phyloP scores from a whole-genome alignment of 345 rosid genomes.

The Noccaea bulbosa region DNA sequence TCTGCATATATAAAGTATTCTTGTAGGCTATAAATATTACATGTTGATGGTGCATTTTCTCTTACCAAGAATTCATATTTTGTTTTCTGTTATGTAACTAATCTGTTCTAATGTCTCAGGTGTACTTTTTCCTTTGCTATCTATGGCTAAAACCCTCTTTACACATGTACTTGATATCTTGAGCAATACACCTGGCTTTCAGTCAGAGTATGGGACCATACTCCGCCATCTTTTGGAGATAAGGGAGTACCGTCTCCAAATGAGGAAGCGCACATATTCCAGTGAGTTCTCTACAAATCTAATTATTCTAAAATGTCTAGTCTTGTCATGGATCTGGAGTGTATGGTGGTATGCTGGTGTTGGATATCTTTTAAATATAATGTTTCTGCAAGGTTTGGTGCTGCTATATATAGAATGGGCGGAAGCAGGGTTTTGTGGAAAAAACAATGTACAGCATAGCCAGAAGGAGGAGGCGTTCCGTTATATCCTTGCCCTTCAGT shows the following conservation, averaged over 20 bases:
- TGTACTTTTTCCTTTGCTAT: conserved; percentile 58
- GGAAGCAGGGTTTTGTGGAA: conserved; percentile 54
- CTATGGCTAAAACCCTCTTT: conserved; percentile 69
- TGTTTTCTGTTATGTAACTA: conserved; percentile 10
- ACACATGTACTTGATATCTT: conserved; percentile 71
- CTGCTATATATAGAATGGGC: conserved; percentile 76
- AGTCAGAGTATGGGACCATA: conserved; percentile 79
- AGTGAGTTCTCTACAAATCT: conserved; percentile 54
- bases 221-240: conserved; percentile 72
- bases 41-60: conserved; percentile 21
- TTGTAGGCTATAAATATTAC: background rate
- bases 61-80: conserved; percentile 22
- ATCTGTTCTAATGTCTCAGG: conserved; percentile 52
- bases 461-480: conserved; percentile 83
- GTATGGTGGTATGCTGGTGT: conserved; percentile 21
- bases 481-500: conserved; percentile 66
- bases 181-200: conserved; percentile 78
- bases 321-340: conserved; percentile 23
- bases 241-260: conserved; percentile 74
- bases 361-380: conserved; percentile 26
- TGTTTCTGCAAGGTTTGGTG: conserved; percentile 61
- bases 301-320: conserved; percentile 15
- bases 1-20: too few species aligned
- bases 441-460: conserved; percentile 53
- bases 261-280: conserved; percentile 68